These are phyloP conservation scores for Saccharomyces paradoxus DNA, from an alignment of 805 yeast genomes.

Conservation along the genomic window DNA sequence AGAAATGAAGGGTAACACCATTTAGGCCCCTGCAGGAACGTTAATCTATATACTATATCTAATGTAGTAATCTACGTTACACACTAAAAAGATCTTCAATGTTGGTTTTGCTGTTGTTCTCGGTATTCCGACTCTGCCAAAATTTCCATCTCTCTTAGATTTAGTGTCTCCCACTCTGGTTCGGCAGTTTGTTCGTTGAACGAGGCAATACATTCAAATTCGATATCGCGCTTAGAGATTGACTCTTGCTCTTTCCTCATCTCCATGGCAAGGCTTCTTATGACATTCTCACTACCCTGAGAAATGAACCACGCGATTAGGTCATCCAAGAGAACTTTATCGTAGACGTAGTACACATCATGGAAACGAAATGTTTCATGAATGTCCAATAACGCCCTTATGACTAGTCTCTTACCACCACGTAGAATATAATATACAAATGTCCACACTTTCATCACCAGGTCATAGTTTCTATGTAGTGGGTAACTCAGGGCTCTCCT, in stretches of 20 bases:
- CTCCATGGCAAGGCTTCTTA: conserved; percentile 62
- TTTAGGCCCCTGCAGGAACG: neutral
- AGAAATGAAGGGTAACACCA: neutral
- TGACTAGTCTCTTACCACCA: conserved; percentile 60
- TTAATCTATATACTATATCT: neutral
- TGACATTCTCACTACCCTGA: conserved; percentile 47
- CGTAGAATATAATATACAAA: conserved; percentile 60
- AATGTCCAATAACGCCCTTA: conserved; percentile 50
- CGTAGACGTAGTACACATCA: conserved; percentile 78
- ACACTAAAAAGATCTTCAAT: neutral
- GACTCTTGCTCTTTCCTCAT: conserved; percentile 36
- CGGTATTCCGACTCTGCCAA: conserved; percentile 44
- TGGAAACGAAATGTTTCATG: conserved; percentile 74
- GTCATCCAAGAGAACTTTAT: conserved; percentile 69
- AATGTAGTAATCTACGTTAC: neutral
- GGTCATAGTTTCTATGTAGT: conserved; percentile 59
- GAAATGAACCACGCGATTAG: conserved; percentile 63
- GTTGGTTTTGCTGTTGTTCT: neutral
- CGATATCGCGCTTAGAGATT: conserved; percentile 39
- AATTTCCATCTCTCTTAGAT: conserved; percentile 47
- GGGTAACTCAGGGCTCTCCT: conserved; percentile 77
- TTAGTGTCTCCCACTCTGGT: conserved; percentile 37
- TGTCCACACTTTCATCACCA: conserved; percentile 59
- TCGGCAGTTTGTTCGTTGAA: conserved; percentile 31
- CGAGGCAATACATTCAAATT: conserved; percentile 35